Evolutionary conservation across 306 rosid species (phyloP), one percentile per base, ranked within the genome.

Genomic region (Trifolium dubium): DNA sequence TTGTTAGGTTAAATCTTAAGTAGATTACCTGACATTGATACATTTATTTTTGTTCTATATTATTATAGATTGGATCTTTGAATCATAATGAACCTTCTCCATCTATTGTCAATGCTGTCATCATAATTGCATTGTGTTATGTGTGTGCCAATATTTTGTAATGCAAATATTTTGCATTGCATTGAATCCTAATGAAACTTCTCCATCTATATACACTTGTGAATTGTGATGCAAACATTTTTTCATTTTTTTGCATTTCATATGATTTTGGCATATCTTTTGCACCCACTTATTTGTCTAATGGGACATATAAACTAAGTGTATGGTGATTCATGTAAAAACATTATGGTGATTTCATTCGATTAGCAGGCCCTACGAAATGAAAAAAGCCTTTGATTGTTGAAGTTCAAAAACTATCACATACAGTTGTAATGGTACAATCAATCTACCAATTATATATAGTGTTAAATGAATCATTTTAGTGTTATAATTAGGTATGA

Each of bases 401-500:
- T 51, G 58, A 5, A 17, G 53, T 19, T 7, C 69, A 43, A 31
- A 32, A 43, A 19, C 12, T 59, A 50, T 58, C 67, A 17, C 47
- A 12, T 23, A 43, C 46, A 23, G 15, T 67, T 75, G 32, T 54
- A 39, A 32, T 64, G 54, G 72, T 75, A 51, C 67, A 75, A n/a
- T 75, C 67, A 66, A 76, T 67, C 49, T 56, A 41, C 59, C 28
- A 51, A 64, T 76, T 43, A 41, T 49, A 55, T 39, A 31, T 56
- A n/a, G 14, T 14, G 17, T 12, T 54, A 14, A 31, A 43, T 40
- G 32, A 31, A 1, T 43, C 35, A 66, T 51, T 51, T 51, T 51
- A n/a, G 5, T 17, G 19, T 76, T 76, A 55, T 46, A 44, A 6
- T 67, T 17, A 37, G 35, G 47, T 41, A 32, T 71, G 53, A 64